A percentile compares a stretch with the other conserved stretches of the same genome.
Conservation (phyloP, 805 yeast genomes). For the Monosporozyma aerobia region DNA sequence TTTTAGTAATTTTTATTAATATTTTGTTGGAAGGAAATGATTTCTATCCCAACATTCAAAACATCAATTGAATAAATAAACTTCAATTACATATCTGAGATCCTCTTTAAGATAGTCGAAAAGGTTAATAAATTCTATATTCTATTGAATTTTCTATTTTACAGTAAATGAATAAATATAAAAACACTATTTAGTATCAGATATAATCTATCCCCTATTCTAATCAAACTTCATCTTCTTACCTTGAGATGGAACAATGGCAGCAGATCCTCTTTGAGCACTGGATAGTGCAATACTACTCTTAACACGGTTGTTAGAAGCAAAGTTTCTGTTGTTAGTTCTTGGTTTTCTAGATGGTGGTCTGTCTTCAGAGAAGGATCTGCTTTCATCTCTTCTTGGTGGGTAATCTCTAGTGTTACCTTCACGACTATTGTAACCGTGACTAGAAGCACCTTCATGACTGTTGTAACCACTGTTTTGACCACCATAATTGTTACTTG, state of each 20-base stretch:
- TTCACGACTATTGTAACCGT: slow-evolving; percentile 1
- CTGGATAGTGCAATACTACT: slow-evolving; percentile 81
- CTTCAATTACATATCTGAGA: not conserved
- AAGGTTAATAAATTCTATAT: not conserved
- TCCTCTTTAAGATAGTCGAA: no score
- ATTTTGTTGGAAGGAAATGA: not conserved
- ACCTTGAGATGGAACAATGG: slow-evolving; percentile 85
- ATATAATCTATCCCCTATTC: not conserved
- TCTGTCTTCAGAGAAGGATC: slow-evolving; percentile 1
- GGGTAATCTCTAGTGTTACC: not conserved
- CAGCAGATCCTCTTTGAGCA: slow-evolving; percentile 84
- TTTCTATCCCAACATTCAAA: not conserved
- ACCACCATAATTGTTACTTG: slow-evolving; percentile 4
- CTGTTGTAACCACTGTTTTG: not conserved
- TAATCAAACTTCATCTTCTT: slow-evolving; percentile 68
- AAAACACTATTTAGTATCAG: not conserved
- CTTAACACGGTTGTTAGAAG: slow-evolving; percentile 42
- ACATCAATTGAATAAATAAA: not conserved
- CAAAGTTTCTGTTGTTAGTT: slow-evolving; percentile 18
- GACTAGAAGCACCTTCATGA: not conserved
- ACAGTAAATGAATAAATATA: not conserved
- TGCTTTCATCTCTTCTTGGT: slow-evolving; percentile 2
- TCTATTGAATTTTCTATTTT: not conserved
- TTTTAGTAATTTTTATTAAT: not conserved
- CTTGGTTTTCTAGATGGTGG: slow-evolving; percentile 7